Evolutionary conservation across 805 yeast species (phyloP).

Genomic region (Huiozyma sinensis): DNA sequence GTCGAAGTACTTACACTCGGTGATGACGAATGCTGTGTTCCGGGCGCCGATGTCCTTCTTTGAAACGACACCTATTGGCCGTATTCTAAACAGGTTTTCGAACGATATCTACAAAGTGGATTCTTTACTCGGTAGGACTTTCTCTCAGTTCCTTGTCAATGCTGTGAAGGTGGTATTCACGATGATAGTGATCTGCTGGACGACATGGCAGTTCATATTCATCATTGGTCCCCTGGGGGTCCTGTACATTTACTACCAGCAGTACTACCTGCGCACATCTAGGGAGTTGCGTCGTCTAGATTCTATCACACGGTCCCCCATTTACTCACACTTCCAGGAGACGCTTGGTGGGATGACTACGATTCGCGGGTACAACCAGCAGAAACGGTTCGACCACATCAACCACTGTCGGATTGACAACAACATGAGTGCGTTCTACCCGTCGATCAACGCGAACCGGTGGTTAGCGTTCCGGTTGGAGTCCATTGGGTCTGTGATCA

Average conservation of each 20-base stretch:
- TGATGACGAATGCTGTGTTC: slow-evolving; percentile 63
- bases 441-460: slow-evolving; percentile 85
- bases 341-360: slow-evolving; percentile 66
- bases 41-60: slow-evolving; percentile 93
- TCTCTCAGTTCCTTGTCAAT: slow-evolving; percentile 56
- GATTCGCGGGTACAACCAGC: slow-evolving; percentile 64
- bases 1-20: slow-evolving; percentile 62
- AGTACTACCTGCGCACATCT: slow-evolving; percentile 63
- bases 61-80: slow-evolving; percentile 92
- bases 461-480: slow-evolving; percentile 96
- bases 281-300: slow-evolving; percentile 77
- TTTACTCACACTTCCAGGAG: slow-evolving; percentile 78
- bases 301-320: slow-evolving; percentile 70
- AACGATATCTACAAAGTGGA: slow-evolving; percentile 86
- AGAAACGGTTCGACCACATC: slow-evolving; percentile 48
- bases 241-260: slow-evolving; percentile 62
- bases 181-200: slow-evolving; percentile 63
- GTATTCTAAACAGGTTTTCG: slow-evolving; percentile 83
- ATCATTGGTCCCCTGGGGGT: slow-evolving; percentile 59
- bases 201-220: slow-evolving; percentile 80
- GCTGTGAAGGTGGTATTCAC: slow-evolving; percentile 61
- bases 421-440: slow-evolving; percentile 87
- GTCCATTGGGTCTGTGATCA: slow-evolving; percentile 79
- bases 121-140: slow-evolving; percentile 61
- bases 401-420: slow-evolving; percentile 67